These are phyloP conservation scores for Colletotrichum tropicicola DNA, from an alignment of 2,329 filamentous ascomycete species.

Conservation along the genomic window DNA sequence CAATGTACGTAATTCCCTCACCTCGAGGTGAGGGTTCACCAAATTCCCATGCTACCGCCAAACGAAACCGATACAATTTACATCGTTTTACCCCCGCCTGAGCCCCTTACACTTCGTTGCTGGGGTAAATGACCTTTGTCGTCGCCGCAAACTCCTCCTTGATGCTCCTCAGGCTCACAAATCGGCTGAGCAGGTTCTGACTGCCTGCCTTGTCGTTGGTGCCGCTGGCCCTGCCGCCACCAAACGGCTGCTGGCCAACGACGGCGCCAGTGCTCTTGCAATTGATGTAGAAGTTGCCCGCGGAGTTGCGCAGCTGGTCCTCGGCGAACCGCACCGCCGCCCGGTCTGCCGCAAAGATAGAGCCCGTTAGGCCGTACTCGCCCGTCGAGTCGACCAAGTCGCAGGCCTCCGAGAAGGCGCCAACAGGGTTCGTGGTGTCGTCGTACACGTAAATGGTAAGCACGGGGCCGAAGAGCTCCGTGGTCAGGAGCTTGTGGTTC, in stretches of 20 bases:
- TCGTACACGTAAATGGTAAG: conserved; percentile 81
- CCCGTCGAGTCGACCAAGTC: conserved; percentile 74
- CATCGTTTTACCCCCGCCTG: not conserved
- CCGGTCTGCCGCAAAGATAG: conserved; percentile 78
- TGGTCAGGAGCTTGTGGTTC: conserved; percentile 76
- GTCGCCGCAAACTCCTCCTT: conserved; percentile 80
- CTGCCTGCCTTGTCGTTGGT: conserved; percentile 81
- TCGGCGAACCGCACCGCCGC: conserved; percentile 73
- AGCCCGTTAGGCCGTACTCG: conserved; percentile 81
- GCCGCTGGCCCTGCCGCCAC: conserved; percentile 72
- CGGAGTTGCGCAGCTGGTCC: conserved; percentile 74
- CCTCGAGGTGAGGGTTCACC: not conserved
- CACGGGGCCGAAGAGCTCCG: conserved; percentile 85
- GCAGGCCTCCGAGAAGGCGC: conserved; percentile 67
- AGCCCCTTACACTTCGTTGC: conserved; percentile 68
- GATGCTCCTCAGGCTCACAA: conserved; percentile 73
- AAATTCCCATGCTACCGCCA: conserved; percentile 3
- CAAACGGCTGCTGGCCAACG: conserved; percentile 78
- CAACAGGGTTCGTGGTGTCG: conserved; percentile 62
- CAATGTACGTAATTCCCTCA: not conserved
- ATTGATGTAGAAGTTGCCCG: conserved; percentile 89
- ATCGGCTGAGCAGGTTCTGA: conserved; percentile 68
- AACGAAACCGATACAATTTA: not conserved
- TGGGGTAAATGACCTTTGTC: conserved; percentile 72
- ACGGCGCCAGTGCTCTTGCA: conserved; percentile 82